Percentiles rank a stretch among this genome's conserved stretches.
These are phyloP conservation scores for Quillaja saponaria DNA, from an alignment of 306 rosid species.

Conservation along the genomic window DNA sequence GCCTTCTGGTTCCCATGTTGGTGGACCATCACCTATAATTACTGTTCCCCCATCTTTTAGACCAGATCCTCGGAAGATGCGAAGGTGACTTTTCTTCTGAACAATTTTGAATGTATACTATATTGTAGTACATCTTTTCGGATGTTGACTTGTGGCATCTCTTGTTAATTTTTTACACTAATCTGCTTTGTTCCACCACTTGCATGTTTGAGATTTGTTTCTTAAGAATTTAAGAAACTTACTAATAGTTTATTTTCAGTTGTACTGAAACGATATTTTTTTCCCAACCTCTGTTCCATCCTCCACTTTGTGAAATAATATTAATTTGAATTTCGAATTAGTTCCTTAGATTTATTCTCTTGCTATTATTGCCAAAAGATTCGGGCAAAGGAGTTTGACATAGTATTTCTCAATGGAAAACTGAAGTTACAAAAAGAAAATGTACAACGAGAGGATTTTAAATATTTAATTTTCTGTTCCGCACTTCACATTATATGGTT, in stretches of 20 bases:
- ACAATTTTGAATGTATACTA: too few species aligned
- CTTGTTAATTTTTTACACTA: not conserved
- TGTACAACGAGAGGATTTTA: conserved; percentile 10
- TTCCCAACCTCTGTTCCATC: conserved; percentile 13
- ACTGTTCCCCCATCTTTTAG: conserved; percentile 76
- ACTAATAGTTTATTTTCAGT: conserved; percentile 2
- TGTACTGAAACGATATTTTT: not conserved
- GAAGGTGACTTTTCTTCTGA: conserved; percentile 58
- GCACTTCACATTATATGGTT: too few species aligned
- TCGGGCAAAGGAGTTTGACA: not conserved
- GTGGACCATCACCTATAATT: conserved; percentile 80
- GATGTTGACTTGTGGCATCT: conserved; percentile 4
- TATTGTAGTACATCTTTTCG: conserved; percentile 10
- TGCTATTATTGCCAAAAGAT: conserved; percentile 7
- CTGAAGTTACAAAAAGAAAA: conserved; percentile 9
- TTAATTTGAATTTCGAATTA: not conserved
- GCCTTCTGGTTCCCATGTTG: conserved; percentile 69
- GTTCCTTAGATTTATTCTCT: not conserved
- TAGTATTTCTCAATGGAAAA: conserved; percentile 1
- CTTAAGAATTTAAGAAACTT: too few species aligned
- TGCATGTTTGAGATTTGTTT: too few species aligned
- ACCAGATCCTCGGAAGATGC: conserved; percentile 88
- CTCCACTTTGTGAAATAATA: not conserved
- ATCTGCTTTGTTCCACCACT: not conserved
- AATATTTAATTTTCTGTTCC: conserved; percentile 3